phyloP scores from a whole-genome alignment of 768 basidiomycete species.

The Macrolepiota fuliginosa region DNA sequence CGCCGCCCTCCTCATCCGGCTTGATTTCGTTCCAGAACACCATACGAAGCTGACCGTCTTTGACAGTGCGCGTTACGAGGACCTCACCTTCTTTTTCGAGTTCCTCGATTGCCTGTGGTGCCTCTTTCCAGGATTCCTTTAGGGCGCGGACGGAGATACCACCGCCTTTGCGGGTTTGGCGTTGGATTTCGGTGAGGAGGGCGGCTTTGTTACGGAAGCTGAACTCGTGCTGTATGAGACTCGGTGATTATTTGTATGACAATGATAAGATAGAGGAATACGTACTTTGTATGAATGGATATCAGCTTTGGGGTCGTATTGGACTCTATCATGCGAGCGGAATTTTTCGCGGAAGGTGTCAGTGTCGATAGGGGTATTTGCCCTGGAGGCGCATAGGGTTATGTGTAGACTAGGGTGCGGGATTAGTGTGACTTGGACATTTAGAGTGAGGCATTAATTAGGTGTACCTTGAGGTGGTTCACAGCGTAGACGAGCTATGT shows the following conservation, averaged over 20 bases:
- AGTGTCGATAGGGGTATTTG: slow-evolving; percentile 72
- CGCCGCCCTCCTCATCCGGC: slow-evolving; percentile 68
- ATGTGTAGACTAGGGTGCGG: slow-evolving; percentile 47
- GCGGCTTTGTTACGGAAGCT: slow-evolving; percentile 83
- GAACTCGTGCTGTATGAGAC: slow-evolving; percentile 71
- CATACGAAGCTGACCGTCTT: slow-evolving; percentile 80
- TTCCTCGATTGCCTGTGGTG: slow-evolving; percentile 41
- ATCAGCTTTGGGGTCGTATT: slow-evolving; percentile 79
- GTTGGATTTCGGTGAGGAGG: slow-evolving; percentile 81
- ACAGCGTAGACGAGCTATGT: slow-evolving; percentile 88
- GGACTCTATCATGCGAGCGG: slow-evolving; percentile 74
- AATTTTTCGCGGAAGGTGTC: slow-evolving; percentile 79
- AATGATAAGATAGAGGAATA: background rate
- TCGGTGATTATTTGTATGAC: background rate
- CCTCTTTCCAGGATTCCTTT: slow-evolving; percentile 91
- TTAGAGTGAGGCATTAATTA: background rate
- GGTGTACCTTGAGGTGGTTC: slow-evolving; percentile 70
- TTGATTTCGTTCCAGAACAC: slow-evolving; percentile 92
- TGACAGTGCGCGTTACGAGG: slow-evolving; percentile 80
- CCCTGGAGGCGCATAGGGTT: slow-evolving; percentile 88
- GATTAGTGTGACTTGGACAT: background rate
- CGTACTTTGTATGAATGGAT: slow-evolving; percentile 82
- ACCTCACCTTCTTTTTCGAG: slow-evolving; percentile 23
- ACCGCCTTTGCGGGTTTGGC: slow-evolving; percentile 78
- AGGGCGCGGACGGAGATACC: slow-evolving; percentile 81